Evolutionary conservation across 495 filamentous ascomycete genomes (phyloP).

Genomic region (Hyaloscypha hepaticicola): DNA sequence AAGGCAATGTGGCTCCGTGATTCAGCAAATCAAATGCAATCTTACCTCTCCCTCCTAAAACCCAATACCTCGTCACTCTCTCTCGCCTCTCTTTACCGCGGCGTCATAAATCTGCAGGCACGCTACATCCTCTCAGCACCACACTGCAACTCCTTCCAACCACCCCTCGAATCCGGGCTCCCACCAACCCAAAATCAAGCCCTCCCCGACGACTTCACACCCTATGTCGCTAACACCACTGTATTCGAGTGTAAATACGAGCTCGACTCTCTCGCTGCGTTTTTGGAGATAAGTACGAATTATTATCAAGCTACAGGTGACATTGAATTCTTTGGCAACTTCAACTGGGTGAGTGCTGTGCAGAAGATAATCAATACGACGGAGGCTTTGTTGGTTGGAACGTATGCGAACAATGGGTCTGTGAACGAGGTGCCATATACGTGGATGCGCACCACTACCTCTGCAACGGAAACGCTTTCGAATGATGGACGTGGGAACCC

Average conservation of each 20-base stretch:
- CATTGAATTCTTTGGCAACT: conserved; percentile 54
- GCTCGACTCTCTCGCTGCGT: conserved; percentile 65
- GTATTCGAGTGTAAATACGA: conserved; percentile 64
- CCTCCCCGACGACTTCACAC: conserved; percentile 35
- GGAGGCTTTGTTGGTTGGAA: conserved; percentile 51
- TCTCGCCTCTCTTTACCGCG: conserved; percentile 59
- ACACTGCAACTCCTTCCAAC: conserved; percentile 67
- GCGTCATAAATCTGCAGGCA: conserved; percentile 65
- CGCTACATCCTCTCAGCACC: conserved; percentile 58
- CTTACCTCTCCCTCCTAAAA: conserved; percentile 57
- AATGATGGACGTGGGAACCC: conserved; percentile 61
- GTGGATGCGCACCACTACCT: conserved; percentile 52
- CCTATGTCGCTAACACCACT: conserved; percentile 36
- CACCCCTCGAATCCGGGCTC: conserved; percentile 53
- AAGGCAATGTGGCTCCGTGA: conserved; percentile 73
- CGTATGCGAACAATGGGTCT: conserved; percentile 53
- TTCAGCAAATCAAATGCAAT: conserved; percentile 65
- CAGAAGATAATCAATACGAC: conserved; percentile 49
- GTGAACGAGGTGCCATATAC: conserved; percentile 54
- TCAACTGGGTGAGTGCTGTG: conserved; percentile 53
- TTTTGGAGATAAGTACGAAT: conserved; percentile 56
- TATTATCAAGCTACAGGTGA: conserved; percentile 63
- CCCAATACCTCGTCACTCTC: conserved; percentile 43
- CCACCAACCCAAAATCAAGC: conserved; percentile 39
- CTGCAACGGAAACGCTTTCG: conserved; percentile 57